phyloP scores from a whole-genome alignment of 495 filamentous ascomycete species.

The Neohortaea acidophila region DNA sequence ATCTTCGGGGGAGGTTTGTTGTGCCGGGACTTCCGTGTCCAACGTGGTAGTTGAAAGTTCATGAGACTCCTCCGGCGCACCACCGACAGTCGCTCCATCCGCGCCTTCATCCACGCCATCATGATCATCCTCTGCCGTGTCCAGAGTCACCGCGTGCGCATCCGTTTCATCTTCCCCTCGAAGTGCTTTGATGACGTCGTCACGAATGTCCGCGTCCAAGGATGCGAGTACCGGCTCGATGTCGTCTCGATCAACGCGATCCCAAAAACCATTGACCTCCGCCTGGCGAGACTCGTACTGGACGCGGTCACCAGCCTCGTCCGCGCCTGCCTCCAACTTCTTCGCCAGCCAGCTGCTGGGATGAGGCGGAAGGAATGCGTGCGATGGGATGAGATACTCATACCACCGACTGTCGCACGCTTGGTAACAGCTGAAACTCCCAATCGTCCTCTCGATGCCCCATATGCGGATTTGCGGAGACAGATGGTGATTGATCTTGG shows the following conservation, averaged over 20 bases:
- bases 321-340: constrained; percentile 55
- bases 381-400: constrained; percentile 86
- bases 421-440: constrained; percentile 80
- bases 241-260: constrained; percentile 55
- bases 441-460: constrained; percentile 73
- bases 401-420: constrained; percentile 87
- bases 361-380: constrained; percentile 82
- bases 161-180: constrained; percentile 20
- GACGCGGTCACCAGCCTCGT: constrained; percentile 54
- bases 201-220: constrained; percentile 32
- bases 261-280: constrained; percentile 70
- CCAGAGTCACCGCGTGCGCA: constrained; percentile 16
- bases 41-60: constrained; percentile 1
- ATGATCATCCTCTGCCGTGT: constrained; percentile 4
- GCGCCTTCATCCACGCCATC: background rate
- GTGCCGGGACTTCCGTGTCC: constrained; percentile 1
- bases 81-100: constrained; percentile 11
- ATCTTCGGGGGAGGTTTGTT: constrained; percentile 1
- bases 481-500: constrained; percentile 78
- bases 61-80: constrained; percentile 14
- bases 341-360: constrained; percentile 70
- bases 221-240: constrained; percentile 56
- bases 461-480: constrained; percentile 82
- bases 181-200: constrained; percentile 28
- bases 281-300: constrained; percentile 50